A percentile compares a stretch with the other conserved stretches of the same genome.
Conservation (phyloP, 2,329 filamentous ascomycete species). For the Verticillium nonalfalfae region DNA sequence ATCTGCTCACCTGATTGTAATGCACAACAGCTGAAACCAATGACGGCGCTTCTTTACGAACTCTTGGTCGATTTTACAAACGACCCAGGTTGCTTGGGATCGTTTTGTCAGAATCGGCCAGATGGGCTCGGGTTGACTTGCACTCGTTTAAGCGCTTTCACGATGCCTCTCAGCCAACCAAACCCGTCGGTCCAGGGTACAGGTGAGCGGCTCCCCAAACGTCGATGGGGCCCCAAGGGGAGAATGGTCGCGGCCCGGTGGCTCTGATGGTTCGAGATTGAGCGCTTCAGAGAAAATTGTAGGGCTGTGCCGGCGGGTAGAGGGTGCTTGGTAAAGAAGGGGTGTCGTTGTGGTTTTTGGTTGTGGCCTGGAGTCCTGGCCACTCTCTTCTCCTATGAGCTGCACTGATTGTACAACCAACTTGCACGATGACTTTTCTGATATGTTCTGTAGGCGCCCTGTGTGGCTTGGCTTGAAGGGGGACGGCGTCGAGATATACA, state of each 20-base stretch:
- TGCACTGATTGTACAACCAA: neutral
- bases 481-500: neutral
- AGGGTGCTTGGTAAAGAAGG: neutral
- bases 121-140: conserved; percentile 3
- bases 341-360: neutral
- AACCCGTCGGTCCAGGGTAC: conserved; percentile 6
- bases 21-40: neutral
- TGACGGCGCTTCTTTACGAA: neutral
- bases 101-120: neutral
- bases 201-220: conserved; percentile 13
- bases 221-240: conserved; percentile 1
- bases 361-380: neutral
- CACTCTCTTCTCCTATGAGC: neutral
- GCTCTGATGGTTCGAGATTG: neutral
- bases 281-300: neutral
- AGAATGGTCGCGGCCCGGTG: neutral
- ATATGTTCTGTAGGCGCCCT: neutral
- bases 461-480: neutral
- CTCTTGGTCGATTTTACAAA: neutral
- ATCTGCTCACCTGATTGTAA: conserved; percentile 10
- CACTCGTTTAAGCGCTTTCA: conserved; percentile 9
- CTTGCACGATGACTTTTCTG: neutral
- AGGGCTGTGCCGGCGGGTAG: neutral
- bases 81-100: neutral
- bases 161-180: conserved; percentile 13